phyloP scores from a whole-genome alignment of 2,329 filamentous ascomycete genomes.

The Pleurostoma richardsiae region DNA sequence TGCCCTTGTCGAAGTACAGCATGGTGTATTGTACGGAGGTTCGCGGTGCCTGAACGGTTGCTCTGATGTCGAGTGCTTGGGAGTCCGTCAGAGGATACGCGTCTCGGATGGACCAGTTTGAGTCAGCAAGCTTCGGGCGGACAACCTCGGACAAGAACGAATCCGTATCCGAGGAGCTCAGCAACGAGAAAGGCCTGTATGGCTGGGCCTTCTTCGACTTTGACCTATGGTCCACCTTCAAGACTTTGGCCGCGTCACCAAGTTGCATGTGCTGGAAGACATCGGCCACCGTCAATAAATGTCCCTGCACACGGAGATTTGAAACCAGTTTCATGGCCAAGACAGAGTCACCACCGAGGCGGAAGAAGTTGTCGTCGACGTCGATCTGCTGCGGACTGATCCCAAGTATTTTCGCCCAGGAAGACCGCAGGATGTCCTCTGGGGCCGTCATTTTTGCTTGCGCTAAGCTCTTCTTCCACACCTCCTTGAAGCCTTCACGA shows the following conservation, averaged over 20 bases:
- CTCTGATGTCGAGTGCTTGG: slow-evolving; percentile 33
- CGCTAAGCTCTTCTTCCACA: slow-evolving; percentile 23
- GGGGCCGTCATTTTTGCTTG: slow-evolving; percentile 20
- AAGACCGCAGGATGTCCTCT: slow-evolving; percentile 25
- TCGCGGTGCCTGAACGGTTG: slow-evolving; percentile 24
- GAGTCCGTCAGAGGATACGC: slow-evolving; percentile 29
- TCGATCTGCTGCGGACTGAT: slow-evolving; percentile 18
- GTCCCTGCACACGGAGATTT: slow-evolving; percentile 31
- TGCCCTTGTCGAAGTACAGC: slow-evolving; percentile 20
- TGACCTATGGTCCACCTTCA: slow-evolving; percentile 20
- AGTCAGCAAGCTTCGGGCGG: slow-evolving; percentile 26
- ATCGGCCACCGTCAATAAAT: slow-evolving; percentile 39
- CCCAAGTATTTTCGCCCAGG: slow-evolving; percentile 21
- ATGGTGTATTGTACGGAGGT: slow-evolving; percentile 31
- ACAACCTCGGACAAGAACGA: slow-evolving; percentile 27
- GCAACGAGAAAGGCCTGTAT: slow-evolving; percentile 27
- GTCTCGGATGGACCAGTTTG: slow-evolving; percentile 28
- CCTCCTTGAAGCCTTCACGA: slow-evolving; percentile 16
- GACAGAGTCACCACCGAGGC: slow-evolving; percentile 25
- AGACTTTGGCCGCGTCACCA: slow-evolving; percentile 23
- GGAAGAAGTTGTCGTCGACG: slow-evolving; percentile 31
- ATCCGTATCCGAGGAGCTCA: slow-evolving; percentile 21
- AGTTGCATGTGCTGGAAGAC: slow-evolving; percentile 31
- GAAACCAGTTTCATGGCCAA: slow-evolving; percentile 34
- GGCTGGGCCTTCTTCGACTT: slow-evolving; percentile 11